These are phyloP conservation scores for Phytophthora colocasiae DNA, from an alignment of 352 stramenopile genomes.

Conservation along the genomic window DNA sequence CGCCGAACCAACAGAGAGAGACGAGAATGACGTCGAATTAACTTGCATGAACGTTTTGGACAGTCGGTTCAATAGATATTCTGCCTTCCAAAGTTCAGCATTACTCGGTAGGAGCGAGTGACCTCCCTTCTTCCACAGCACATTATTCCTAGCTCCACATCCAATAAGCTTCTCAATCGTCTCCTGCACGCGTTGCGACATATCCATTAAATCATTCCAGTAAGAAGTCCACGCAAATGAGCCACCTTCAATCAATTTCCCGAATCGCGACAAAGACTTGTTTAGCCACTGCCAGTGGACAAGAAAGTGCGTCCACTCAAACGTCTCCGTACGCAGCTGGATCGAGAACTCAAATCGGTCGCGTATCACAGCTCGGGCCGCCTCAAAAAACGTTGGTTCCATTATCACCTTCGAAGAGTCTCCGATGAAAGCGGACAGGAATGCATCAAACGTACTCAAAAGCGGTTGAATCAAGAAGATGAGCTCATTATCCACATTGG, in stretches of 20 bases:
- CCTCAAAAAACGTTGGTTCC: constrained; percentile 21
- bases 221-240: constrained; percentile 27
- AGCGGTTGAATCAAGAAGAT: constrained; percentile 79
- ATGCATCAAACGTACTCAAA: constrained; percentile 67
- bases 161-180: constrained; percentile 79
- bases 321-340: constrained; percentile 54
- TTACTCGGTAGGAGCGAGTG: constrained; percentile 80
- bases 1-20: constrained; percentile 20
- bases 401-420: constrained; percentile 5
- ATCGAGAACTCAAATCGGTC: constrained; percentile 85
- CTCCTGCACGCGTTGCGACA: constrained; percentile 74
- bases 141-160: constrained; percentile 70
- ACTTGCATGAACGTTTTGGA: constrained; percentile 69
- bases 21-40: constrained; percentile 41
- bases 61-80: constrained; percentile 70
- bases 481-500: constrained; percentile 75
- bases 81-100: constrained; percentile 70
- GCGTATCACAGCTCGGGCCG: constrained; percentile 53
- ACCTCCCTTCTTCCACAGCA: constrained; percentile 94
- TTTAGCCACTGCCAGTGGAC: constrained; percentile 85
- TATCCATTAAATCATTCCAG: constrained; percentile 68
- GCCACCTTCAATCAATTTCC: constrained; percentile 26
- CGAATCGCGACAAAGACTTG: constrained; percentile 61
- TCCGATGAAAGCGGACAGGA: constrained; percentile 39
- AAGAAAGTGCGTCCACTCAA: constrained; percentile 86